phyloP scores from a whole-genome alignment of 2,329 filamentous ascomycete genomes.

The Ceratocystis albifundus region DNA sequence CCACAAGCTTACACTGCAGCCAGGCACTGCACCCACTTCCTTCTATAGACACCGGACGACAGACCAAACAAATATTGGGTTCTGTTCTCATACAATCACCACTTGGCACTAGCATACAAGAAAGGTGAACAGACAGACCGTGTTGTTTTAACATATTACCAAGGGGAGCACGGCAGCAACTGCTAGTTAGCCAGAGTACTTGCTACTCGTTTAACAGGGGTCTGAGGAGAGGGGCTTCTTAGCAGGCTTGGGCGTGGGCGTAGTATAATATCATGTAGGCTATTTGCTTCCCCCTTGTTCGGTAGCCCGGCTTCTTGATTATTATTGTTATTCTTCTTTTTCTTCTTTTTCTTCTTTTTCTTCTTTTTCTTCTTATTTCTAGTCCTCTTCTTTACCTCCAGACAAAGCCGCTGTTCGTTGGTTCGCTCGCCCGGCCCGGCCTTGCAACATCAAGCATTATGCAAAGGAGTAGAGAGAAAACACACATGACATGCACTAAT shows the following conservation, averaged over 20 bases:
- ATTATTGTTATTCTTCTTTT: too few species aligned
- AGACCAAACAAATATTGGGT: conserved; percentile 2
- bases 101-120: conserved; percentile 4
- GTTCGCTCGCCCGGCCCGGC: too few species aligned
- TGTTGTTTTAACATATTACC: conserved; percentile 20
- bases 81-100: conserved; percentile 5
- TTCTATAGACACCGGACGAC: not conserved
- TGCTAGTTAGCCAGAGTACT: conserved; percentile 14
- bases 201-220: conserved; percentile 15
- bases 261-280: not conserved
- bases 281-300: too few species aligned
- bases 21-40: not conserved
- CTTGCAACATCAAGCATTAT: too few species aligned
- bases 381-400: too few species aligned
- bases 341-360: too few species aligned
- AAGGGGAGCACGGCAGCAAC: conserved; percentile 15
- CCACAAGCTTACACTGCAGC: not conserved
- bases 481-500: too few species aligned
- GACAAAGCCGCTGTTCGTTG: too few species aligned
- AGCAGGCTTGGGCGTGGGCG: not conserved
- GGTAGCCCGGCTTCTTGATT: too few species aligned
- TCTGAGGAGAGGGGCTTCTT: not conserved
- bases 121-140: conserved; percentile 8
- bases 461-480: too few species aligned
- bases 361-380: too few species aligned